Base-by-base conservation (phyloP, 2,329 filamentous ascomycete species). In the Botryotinia convoluta region DNA sequence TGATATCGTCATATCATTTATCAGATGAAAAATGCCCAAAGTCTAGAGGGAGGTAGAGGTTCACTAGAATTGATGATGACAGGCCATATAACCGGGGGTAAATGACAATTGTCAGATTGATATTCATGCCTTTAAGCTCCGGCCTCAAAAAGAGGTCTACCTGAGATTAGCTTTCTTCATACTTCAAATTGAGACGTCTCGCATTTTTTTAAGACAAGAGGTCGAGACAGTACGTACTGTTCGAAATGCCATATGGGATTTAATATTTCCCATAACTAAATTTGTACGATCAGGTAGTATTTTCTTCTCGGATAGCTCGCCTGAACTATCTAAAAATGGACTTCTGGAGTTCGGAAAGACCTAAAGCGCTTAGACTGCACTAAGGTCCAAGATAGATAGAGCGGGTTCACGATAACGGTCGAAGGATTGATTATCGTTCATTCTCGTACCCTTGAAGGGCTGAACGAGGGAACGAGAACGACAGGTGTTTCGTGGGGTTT, bases 111-210 rank as follows among this genome's bases (percentile, higher is more conserved):
- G 60, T 71, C 60, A 51, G 8, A 35, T 57, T 63, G 35, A 63
- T 1, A 32, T 64, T 64, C n/a, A 71, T 71, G 60, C 45, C 60
- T 35, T 65, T 59, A 37, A 51, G 26, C 45, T 69, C 59, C 37
- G 69, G 69, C 35, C 69, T 72, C 44, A 29, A 51, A 35, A 32
- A 67, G 6, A 20, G 69, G 67, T 61, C 67, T 39, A 18, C 32
- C 26, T 71, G 32, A 71, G 59, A 54, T 54, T 64, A 51, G 44
- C 10, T 12, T 54, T 71, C 69, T 71, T 44, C 69, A 64, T 54
- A 18, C 44, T 29, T 14, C 64, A 35, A 54, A 54, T 54, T 51
- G 44, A 54, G 64, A 51, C 45, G 45, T 67, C 64, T 65, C 63
- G 63, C 14, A 4, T n/a, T 65, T 65, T 65, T 22, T 10, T 10